These are phyloP conservation scores for Chlamydomonas sp. DNA, from an alignment of 139 green algal genomes.

Conservation along the genomic window DNA sequence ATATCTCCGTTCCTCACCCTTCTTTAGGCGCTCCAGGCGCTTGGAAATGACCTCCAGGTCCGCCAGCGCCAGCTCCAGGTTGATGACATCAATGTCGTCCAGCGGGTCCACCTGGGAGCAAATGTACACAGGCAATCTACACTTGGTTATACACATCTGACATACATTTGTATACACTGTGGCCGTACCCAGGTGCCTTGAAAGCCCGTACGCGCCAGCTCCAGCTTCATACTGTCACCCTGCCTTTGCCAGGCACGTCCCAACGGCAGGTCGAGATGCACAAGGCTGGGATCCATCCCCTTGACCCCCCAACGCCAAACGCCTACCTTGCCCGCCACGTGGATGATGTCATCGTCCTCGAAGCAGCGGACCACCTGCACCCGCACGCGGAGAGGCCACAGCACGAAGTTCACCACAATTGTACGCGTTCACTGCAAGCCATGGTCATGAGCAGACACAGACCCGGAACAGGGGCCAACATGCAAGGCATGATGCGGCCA, in stretches of 20 bases:
- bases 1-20: conserved; percentile 59
- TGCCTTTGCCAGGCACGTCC: too few species aligned
- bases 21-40: conserved; percentile 87
- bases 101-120: conserved; percentile 60
- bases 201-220: too few species aligned
- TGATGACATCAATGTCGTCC: conserved; percentile 91
- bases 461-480: background rate
- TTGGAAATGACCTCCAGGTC: conserved; percentile 93
- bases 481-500: too few species aligned
- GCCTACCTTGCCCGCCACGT: conserved; percentile 88
- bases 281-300: too few species aligned
- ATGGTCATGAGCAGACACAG: background rate
- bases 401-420: background rate
- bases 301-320: background rate
- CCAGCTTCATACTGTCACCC: too few species aligned
- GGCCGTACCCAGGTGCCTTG: too few species aligned
- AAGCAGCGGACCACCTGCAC: conserved; percentile 97
- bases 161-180: too few species aligned
- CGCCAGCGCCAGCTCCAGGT: conserved; percentile 94
- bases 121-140: background rate
- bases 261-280: too few species aligned
- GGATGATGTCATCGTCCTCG: conserved; percentile 95
- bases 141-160: background rate
- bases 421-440: background rate
- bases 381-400: too few species aligned